Evolutionary conservation across 2,329 filamentous ascomycete species (phyloP).

Genomic region (Bipolaris victoriae): DNA sequence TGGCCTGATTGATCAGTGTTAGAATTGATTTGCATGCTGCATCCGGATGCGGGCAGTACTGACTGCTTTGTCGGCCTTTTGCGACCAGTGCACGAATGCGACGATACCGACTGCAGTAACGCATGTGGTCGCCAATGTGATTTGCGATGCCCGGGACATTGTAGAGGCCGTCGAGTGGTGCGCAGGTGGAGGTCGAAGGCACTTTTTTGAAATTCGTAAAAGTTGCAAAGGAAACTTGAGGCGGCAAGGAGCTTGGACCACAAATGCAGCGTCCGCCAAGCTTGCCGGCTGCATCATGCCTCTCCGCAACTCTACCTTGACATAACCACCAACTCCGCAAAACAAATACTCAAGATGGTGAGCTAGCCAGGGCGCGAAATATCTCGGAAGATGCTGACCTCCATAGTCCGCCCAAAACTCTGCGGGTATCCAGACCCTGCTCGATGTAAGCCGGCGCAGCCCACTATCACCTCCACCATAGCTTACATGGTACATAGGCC

Average conservation of each 20-base stretch:
- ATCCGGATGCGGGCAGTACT: constrained; percentile 36
- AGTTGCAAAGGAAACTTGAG: constrained; percentile 21
- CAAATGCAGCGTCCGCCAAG: constrained; percentile 30
- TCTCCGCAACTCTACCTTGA: constrained; percentile 28
- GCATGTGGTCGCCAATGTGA: constrained; percentile 80
- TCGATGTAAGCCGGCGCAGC: constrained; percentile 75
- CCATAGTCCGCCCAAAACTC: constrained; percentile 95
- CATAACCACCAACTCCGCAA: constrained; percentile 26
- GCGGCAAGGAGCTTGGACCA: constrained; percentile 43
- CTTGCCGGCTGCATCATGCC: constrained; percentile 32
- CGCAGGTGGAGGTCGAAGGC: constrained; percentile 1
- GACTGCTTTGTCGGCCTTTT: constrained; percentile 83
- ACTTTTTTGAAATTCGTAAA: constrained; percentile 4
- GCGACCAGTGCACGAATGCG: constrained; percentile 85
- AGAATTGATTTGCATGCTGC: constrained; percentile 23
- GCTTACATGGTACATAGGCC: constrained; percentile 67
- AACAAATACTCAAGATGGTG: constrained; percentile 35
- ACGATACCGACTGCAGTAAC: constrained; percentile 78
- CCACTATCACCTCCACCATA: constrained; percentile 28
- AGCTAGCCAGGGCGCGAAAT: background rate
- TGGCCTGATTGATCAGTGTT: constrained; percentile 68
- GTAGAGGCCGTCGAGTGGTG: constrained; percentile 9
- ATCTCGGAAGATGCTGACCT: constrained; percentile 27
- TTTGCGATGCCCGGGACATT: constrained; percentile 91
- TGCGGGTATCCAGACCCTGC: constrained; percentile 95